phyloP scores from a whole-genome alignment of 2,329 filamentous ascomycete genomes.

The Trichoderma atroviride region DNA sequence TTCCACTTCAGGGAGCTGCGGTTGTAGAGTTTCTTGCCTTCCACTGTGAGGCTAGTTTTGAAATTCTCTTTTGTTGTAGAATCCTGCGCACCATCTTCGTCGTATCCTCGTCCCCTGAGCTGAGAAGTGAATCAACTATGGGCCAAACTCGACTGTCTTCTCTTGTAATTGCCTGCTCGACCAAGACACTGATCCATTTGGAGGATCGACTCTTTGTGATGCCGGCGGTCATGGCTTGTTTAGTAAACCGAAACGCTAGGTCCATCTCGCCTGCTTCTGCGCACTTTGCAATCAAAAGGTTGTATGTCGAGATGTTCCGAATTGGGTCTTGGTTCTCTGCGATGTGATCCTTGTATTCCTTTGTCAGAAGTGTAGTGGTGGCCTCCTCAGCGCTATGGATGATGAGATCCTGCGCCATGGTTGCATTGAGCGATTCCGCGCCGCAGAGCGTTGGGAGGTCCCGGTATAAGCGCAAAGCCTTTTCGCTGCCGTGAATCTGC shows the following conservation, averaged over 20 bases:
- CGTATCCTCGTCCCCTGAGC: constrained; percentile 30
- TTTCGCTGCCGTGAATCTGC: constrained; percentile 35
- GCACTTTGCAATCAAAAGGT: constrained; percentile 37
- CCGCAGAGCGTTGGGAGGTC: constrained; percentile 37
- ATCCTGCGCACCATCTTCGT: constrained; percentile 33
- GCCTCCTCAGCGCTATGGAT: constrained; percentile 34
- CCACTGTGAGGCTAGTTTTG: constrained; percentile 29
- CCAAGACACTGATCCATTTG: constrained; percentile 37
- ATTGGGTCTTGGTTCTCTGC: constrained; percentile 27
- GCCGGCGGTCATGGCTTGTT: constrained; percentile 28
- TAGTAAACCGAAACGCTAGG: constrained; percentile 40
- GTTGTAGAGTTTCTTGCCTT: not conserved
- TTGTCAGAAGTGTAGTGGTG: constrained; percentile 34
- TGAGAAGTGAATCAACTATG: constrained; percentile 37
- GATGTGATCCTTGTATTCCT: constrained; percentile 37
- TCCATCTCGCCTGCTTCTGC: constrained; percentile 37
- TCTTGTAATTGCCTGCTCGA: constrained; percentile 34
- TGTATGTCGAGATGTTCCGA: constrained; percentile 31
- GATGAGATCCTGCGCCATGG: constrained; percentile 39
- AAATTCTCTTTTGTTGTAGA: constrained; percentile 34
- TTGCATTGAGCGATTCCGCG: constrained; percentile 32
- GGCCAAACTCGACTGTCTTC: constrained; percentile 41
- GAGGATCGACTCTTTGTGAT: constrained; percentile 3
- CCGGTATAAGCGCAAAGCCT: constrained; percentile 40
- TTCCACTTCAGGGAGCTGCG: not conserved